Evolutionary conservation across 1,284 basidiomycete genomes (phyloP), one percentile per base, ranked within the genome.

Genomic region (Trichosporon sp.): DNA sequence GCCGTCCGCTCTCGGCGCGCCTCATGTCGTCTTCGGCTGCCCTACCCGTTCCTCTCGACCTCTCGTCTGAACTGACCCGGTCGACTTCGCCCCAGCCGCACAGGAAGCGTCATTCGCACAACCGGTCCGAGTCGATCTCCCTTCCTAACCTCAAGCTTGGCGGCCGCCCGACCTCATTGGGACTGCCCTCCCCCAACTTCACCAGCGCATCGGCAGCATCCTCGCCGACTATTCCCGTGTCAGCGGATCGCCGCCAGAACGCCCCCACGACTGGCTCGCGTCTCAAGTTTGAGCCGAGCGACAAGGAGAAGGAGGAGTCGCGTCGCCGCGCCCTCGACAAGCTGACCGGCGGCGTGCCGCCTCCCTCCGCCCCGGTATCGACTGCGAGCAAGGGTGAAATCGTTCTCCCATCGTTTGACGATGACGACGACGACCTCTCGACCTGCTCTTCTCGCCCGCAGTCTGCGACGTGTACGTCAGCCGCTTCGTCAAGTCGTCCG

Each of bases 101-200:
- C 21, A 62, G 65, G 1, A 77, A 74, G 64, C 76, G 77, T 4
- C 81, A 81, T 68, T 81, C 80, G 2, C 81, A 82, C 68, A 81
- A 78, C 31, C 77, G 81, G 25, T 82, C 81, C 13, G 78, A 75
- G 42, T 82, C 81, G 38, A 82, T 82, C 62, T 82, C 81, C 0
- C 68, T 82, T 1, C 77, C 80, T 2, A 81, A 80, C 64, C 75
- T 80, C 62, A 80, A 79, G 62, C 73, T 82, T 7, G 74, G 70
- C 8, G 68, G 74, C 11, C 72, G 79, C 8, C 77, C 80, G 2
- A 66, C 70, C 3, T 80, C 78, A 0, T 73, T 80, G 7, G 79
- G 79, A 13, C 67, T 81, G 2, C 75, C 77, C 2, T 70, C 70
- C 1, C 79, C 77, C 7, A 73, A 72, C 29, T 76, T 75, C 65